Base-by-base conservation (phyloP, 208 protist species). In the Leishmania gerbilli region DNA sequence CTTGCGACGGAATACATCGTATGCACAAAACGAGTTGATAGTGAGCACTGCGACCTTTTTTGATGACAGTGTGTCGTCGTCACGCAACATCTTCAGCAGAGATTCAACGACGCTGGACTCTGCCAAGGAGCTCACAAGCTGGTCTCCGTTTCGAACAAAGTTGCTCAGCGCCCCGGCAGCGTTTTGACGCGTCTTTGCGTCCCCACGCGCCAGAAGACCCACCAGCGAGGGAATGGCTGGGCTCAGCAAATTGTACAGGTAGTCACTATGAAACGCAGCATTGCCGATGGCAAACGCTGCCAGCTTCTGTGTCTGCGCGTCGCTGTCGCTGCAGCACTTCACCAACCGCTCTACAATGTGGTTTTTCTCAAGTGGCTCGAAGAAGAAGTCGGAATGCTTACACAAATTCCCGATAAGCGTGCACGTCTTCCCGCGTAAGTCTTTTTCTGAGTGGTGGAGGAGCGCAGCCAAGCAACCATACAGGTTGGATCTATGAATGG, bases 231-330 rank as follows among this genome's bases (percentile, higher is more conserved):
- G 91, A 79, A 99, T 97, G 1, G 88, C 88, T 6, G 91, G 84
- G 60, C 77, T 80, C 49, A 99, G 85, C 8, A 87, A 68, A 37
- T 85, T 80, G 80, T 99, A 99, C 24, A 99, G 88, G 74, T 89
- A 77, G 80, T 90, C 89, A 62, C 90, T 98, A 83, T 99, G 97
- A 82, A 99, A 99, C 11, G 95, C 95, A 56, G 98, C 96, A 87
- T 99, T 99, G 60, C 98, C 98, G 42, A 98, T 87, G 8, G 98
- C 98, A 89, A 99, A 99, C 53, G 95, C 97, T 11, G 98, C 98
- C 82, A 99, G 97, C 83, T 99, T 99, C 82, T 98, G 89, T 15
- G 98, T 98, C 62, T 84, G 86, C 58, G 84, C 58, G 81, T 99
- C 95, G 53, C 87, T 79, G 85, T 98, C 95, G 45, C 72, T 83